phyloP scores from a whole-genome alignment of 768 basidiomycete genomes.

The Gautieria morchelliformis region DNA sequence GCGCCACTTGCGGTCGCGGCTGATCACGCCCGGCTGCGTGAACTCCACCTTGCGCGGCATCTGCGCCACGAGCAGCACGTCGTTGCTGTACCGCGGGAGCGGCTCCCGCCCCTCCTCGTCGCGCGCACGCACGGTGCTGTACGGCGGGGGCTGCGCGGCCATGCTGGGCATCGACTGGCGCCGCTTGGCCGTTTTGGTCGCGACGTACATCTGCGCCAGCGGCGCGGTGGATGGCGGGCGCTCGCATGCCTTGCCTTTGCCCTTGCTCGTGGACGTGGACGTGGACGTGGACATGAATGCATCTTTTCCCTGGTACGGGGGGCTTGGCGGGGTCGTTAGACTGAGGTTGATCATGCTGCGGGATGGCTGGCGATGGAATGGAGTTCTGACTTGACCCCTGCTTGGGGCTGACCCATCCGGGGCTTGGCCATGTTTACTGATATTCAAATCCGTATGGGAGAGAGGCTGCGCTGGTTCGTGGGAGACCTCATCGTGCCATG shows the following conservation, averaged over 20 bases:
- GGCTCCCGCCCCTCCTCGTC: conserved; percentile 82
- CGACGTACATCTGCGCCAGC: too few relatives aligned
- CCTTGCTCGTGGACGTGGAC: background rate
- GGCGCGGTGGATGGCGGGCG: background rate
- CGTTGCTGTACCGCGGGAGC: conserved; percentile 76
- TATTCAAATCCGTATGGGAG: background rate
- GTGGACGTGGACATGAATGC: background rate
- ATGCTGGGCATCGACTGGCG: conserved; percentile 7
- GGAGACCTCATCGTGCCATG: background rate
- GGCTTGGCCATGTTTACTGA: background rate
- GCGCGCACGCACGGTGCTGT: conserved; percentile 21
- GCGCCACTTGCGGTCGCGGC: conserved; percentile 88
- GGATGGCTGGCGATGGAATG: background rate
- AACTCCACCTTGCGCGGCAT: conserved; percentile 96
- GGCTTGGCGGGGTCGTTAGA: background rate
- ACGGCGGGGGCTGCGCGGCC: conserved; percentile 16
- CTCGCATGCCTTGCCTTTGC: background rate
- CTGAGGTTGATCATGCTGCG: conserved; percentile 7
- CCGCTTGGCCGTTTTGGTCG: background rate
- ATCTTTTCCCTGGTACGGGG: background rate
- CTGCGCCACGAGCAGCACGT: conserved; percentile 67
- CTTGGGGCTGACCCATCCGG: background rate
- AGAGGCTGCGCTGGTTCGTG: background rate
- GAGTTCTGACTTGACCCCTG: background rate
- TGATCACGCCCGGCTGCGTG: conserved; percentile 69